Evolutionary conservation across 805 yeast species (phyloP), one percentile per base, ranked within the genome.

Genomic region (Ogataea haglerorum): DNA sequence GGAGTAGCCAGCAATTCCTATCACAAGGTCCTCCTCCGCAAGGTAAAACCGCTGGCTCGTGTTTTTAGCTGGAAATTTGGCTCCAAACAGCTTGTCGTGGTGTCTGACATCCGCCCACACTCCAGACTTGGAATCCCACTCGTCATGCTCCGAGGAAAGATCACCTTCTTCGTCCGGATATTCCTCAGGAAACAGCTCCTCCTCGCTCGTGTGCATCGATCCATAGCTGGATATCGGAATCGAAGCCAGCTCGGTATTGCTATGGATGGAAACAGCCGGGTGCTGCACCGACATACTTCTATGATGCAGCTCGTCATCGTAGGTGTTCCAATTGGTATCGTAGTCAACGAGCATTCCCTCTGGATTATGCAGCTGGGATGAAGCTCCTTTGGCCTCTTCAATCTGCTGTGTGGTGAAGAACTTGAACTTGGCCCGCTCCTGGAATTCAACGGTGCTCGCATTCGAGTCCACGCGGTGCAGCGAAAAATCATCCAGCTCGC

Each of bases 11-110:
- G 97, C 99, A 47, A 93, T 85, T 46, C 95, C 96, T 45, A 93
- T 76, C 10, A 91, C 91, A 55, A 93, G 68, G 67, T 93, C 99
- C 59, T 93, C 99, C 60, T 93, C 98, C 0, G 96, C 90, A 46
- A 93, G 76, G 61, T 91, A 93, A 61, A 85, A 88, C 42, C 96
- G 72, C 63, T 93, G 99, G 49, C 71, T 73, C 40, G 67, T 67
- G 36, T 72, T 61, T 10, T 49, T 61, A 0, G 85, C 72, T 4
- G 65, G 64, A 40, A 59, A 58, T 31, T 49, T 54, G 7, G 60
- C 43, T 3, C 72, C 67, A 51, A 65, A 76, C 42, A 68, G 65
- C 40, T 65, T 65, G 32, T 74, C 76, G 46, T 73, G 78, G 32
- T 53, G 45, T 17, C 43, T 54, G 46, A 49, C 43, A 30, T 43